phyloP scores from a whole-genome alignment of 441 rosid species.

The Pelargonium australe region DNA sequence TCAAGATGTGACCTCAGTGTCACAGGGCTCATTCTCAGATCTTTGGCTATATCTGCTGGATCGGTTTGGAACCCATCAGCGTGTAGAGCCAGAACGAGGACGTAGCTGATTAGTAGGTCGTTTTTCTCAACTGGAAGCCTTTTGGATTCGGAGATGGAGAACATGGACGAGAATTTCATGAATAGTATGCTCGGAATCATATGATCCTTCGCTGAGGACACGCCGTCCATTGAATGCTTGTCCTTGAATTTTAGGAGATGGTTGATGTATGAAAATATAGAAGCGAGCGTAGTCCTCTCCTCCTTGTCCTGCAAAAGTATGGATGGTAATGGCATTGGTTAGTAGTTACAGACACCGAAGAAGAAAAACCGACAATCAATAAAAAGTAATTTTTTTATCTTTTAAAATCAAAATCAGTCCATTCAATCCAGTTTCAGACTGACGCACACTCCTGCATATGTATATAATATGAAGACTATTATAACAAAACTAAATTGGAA shows the following conservation, averaged over 20 bases:
- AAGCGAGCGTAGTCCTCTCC: slow-evolving; percentile 37
- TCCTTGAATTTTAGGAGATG: slow-evolving; percentile 85
- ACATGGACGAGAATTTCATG: slow-evolving; percentile 43
- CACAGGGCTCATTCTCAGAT: slow-evolving; percentile 45
- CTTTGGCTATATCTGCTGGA: slow-evolving; percentile 61
- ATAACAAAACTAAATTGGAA: neutral
- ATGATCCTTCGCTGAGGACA: slow-evolving; percentile 51
- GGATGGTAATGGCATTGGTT: slow-evolving; percentile 2
- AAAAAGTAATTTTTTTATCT: no score
- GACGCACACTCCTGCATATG: no score
- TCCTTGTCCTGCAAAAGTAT: slow-evolving; percentile 42
- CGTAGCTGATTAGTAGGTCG: slow-evolving; percentile 67
- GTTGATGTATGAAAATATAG: slow-evolving; percentile 47
- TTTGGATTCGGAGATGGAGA: slow-evolving; percentile 35
- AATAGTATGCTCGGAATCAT: slow-evolving; percentile 45
- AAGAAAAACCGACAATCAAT: no score
- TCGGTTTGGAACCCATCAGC: slow-evolving; percentile 59
- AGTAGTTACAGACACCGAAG: neutral
- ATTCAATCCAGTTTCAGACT: no score
- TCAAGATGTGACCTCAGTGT: slow-evolving; percentile 47
- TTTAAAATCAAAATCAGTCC: no score
- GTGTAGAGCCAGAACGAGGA: slow-evolving; percentile 62
- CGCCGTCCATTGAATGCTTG: slow-evolving; percentile 42
- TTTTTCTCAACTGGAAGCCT: slow-evolving; percentile 41
- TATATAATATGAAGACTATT: neutral